A percentile compares a stretch with the other conserved stretches of the same genome.
phyloP scores from a whole-genome alignment of 2,329 filamentous ascomycete genomes.

The Thielaviopsis punctulata region DNA sequence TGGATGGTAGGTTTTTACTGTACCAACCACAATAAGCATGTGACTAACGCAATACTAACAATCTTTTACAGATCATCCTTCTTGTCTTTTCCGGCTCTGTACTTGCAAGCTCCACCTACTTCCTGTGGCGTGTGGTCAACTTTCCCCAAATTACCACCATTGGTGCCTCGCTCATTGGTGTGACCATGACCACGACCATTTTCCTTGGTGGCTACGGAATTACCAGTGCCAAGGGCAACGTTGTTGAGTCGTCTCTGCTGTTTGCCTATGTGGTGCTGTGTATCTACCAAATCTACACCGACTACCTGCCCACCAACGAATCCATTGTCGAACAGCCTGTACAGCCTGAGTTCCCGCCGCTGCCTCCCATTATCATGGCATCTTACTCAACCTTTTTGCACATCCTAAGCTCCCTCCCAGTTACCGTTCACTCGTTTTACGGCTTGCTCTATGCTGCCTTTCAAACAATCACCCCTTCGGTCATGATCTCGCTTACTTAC shows the following conservation, averaged over 20 bases:
- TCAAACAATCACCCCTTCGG: conserved; percentile 86
- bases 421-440: conserved; percentile 65
- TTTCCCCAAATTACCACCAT: conserved; percentile 88
- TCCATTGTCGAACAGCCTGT: conserved; percentile 32
- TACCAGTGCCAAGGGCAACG: conserved; percentile 81
- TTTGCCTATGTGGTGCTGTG: conserved; percentile 98
- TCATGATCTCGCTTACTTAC: conserved; percentile 88
- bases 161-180: conserved; percentile 82
- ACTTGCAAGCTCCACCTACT: conserved; percentile 87
- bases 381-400: conserved; percentile 87
- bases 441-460: conserved; percentile 81
- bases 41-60: conserved; percentile 19
- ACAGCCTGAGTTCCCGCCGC: conserved; percentile 83
- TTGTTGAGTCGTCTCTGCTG: conserved; percentile 82
- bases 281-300: conserved; percentile 98
- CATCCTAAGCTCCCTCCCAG: conserved; percentile 65
- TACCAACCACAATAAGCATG: background rate
- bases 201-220: conserved; percentile 92
- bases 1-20: conserved; percentile 60
- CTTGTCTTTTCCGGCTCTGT: conserved; percentile 77
- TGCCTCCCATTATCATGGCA: conserved; percentile 95
- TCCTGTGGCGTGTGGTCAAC: conserved; percentile 83
- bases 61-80: conserved; percentile 53
- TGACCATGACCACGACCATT: conserved; percentile 78
- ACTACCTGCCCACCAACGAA: conserved; percentile 66